Base-by-base conservation (phyloP, 768 basidiomycete species). In the Agrocybe praecox region DNA sequence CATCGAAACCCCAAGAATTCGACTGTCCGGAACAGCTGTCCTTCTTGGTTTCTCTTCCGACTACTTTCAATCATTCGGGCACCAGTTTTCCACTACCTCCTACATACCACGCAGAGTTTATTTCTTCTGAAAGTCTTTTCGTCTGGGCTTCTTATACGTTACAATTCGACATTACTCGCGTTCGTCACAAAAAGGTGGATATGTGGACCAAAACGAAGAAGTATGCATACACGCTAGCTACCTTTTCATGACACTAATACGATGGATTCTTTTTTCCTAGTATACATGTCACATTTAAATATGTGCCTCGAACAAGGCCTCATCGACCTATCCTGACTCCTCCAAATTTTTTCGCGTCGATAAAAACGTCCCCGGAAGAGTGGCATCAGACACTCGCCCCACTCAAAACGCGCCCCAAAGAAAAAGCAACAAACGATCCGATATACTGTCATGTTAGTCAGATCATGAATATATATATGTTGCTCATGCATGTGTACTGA, bases 311-410 rank as follows among this genome's bases (percentile, higher is more conserved):
- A 45, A 77, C 77, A 49, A 79, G 84, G 17, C 79, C 88, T 0
- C 74, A 75, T 51, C 74, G 80, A 11, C 83, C 87, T 2, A 81
- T 87, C 36, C 64, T 83, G 12, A 67, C 76, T 1, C 70, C 70
- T 12, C 71, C 77, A 0, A 69, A 76, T 22, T 85, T 89, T 64
- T 76, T 86, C 58, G 79, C 81, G 0, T 79, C 81, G 2, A 67
- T 90, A 53, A 89, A 89, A 66, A 72, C 76, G 0, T 73, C 78
- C 3, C 87, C 88, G 8, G 88, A 88, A 64, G 88, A 89, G 65
- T 90, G 86, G 85, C 74, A 69, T 65, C 87, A 80, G 65, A 76
- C 64, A 9, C 69, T 73, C 11, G 75, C 77, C 24, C 66, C 67
- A 17, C 65, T 88, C 62, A 67, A 75, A 44, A 73, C 74, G 26